Evolutionary conservation across 768 basidiomycete genomes (phyloP).

Genomic region (Pleurotus tuoliensis): DNA sequence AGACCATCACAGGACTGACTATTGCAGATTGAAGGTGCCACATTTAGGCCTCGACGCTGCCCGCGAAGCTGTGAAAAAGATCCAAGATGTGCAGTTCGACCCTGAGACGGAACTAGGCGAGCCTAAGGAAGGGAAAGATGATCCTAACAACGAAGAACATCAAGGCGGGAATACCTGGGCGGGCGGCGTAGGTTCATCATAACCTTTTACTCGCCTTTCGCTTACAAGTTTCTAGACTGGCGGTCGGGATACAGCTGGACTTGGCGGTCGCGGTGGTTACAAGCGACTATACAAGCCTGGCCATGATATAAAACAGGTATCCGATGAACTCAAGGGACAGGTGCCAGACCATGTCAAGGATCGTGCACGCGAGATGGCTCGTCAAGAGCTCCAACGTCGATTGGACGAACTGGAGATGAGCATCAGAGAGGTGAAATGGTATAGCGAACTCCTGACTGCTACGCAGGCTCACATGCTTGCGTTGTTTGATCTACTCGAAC

Average conservation of each 20-base stretch:
- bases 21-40: slow-evolving; percentile 44
- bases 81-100: slow-evolving; percentile 54
- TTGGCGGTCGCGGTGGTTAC: slow-evolving; percentile 66
- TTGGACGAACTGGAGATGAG: slow-evolving; percentile 65
- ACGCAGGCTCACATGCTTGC: slow-evolving; percentile 60
- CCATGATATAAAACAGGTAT: slow-evolving; percentile 53
- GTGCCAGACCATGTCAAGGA: slow-evolving; percentile 62
- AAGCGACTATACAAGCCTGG: slow-evolving; percentile 62
- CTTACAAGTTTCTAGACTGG: slow-evolving; percentile 40
- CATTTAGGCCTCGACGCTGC: slow-evolving; percentile 55
- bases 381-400: slow-evolving; percentile 54
- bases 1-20: not conserved
- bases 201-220: not conserved
- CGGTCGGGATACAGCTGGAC: slow-evolving; percentile 61
- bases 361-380: slow-evolving; percentile 63
- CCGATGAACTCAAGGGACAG: slow-evolving; percentile 49
- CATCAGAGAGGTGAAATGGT: slow-evolving; percentile 49
- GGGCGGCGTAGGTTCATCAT: slow-evolving; percentile 45
- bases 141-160: slow-evolving; percentile 49
- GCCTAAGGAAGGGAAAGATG: slow-evolving; percentile 62
- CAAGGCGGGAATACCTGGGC: slow-evolving; percentile 62
- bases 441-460: slow-evolving; percentile 45
- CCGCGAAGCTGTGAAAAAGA: slow-evolving; percentile 47
- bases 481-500: slow-evolving; percentile 58
- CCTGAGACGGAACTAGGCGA: slow-evolving; percentile 43